Conservation (phyloP, 2,329 filamentous ascomycete genomes). For the Nemania sp. region DNA sequence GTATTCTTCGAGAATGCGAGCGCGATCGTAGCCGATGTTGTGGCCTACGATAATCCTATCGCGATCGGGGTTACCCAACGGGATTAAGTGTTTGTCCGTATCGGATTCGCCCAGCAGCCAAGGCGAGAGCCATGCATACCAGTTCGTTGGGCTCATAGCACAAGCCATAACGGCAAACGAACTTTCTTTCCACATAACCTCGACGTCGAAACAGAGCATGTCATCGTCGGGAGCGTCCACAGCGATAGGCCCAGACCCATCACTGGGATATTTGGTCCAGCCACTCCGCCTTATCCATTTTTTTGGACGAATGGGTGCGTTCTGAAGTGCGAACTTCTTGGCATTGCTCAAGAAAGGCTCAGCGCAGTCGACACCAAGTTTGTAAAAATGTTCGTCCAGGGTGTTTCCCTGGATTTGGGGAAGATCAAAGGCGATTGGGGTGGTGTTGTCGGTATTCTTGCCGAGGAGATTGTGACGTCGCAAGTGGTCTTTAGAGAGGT, state of each 20-base stretch:
- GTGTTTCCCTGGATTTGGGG: constrained; percentile 82
- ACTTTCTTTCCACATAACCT: constrained; percentile 95
- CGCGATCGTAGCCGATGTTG: constrained; percentile 95
- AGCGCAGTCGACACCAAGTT: constrained; percentile 84
- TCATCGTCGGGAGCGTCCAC: constrained; percentile 82
- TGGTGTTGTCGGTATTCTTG: constrained; percentile 83
- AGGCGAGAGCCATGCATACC: constrained; percentile 98
- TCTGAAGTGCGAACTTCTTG: constrained; percentile 76
- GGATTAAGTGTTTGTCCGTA: constrained; percentile 83
- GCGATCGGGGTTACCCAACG: constrained; percentile 80
- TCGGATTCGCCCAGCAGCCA: constrained; percentile 90
- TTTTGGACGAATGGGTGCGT: constrained; percentile 69
- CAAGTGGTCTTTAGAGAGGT: constrained; percentile 85
- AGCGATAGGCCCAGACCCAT: constrained; percentile 73
- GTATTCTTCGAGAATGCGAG: constrained; percentile 90
- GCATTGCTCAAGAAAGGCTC: constrained; percentile 84
- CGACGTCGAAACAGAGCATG: constrained; percentile 93
- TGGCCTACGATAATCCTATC: constrained; percentile 89
- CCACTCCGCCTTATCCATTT: constrained; percentile 85
- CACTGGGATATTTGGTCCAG: constrained; percentile 90
- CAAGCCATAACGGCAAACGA: constrained; percentile 97
- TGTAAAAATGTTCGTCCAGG: constrained; percentile 94
- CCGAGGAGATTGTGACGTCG: constrained; percentile 86
- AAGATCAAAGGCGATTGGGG: constrained; percentile 87
- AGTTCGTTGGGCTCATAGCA: constrained; percentile 86